A percentile compares a stretch with the other conserved stretches of the same genome.
Conservation (phyloP, 495 filamentous ascomycete species). For the Penicillium parvum region DNA sequence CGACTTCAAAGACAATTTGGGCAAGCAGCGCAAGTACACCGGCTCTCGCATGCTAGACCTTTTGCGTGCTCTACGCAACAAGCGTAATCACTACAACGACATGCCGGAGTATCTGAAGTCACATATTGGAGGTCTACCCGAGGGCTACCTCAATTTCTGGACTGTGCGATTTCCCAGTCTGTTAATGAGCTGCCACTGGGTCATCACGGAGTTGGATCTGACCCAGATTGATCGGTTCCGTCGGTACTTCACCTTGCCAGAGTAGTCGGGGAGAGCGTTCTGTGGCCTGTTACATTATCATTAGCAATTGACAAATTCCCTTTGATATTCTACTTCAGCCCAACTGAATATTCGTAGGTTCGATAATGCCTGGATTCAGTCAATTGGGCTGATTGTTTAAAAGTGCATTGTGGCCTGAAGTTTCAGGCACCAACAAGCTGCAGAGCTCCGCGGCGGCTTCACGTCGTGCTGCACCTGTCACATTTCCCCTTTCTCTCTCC, state of each 20-base stretch:
- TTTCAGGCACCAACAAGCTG: neutral
- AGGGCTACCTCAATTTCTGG: slow-evolving; percentile 87
- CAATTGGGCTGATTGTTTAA: too few relatives aligned
- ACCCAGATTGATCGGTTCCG: slow-evolving; percentile 68
- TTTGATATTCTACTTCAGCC: neutral
- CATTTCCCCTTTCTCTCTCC: neutral
- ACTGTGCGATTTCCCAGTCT: slow-evolving; percentile 74
- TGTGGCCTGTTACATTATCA: too few relatives aligned
- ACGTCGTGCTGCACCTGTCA: neutral
- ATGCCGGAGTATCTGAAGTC: slow-evolving; percentile 74
- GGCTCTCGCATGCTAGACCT: slow-evolving; percentile 79
- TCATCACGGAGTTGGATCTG: slow-evolving; percentile 62
- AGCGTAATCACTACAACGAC: slow-evolving; percentile 90
- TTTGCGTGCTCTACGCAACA: slow-evolving; percentile 87
- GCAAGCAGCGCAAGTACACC: slow-evolving; percentile 94
- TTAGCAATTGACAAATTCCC: too few relatives aligned
- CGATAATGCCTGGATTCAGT: too few relatives aligned
- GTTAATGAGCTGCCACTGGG: slow-evolving; percentile 72
- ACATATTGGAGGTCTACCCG: slow-evolving; percentile 73
- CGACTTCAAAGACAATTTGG: slow-evolving; percentile 78
- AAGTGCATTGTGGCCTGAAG: neutral
- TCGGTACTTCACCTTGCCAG: slow-evolving; percentile 57
- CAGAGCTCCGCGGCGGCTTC: slow-evolving; percentile 1
- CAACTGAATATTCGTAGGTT: neutral
- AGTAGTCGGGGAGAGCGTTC: slow-evolving; percentile 7